Evolutionary conservation across 371 early-diverging fungal genomes (phyloP).

Genomic region (Mortierella sp.): DNA sequence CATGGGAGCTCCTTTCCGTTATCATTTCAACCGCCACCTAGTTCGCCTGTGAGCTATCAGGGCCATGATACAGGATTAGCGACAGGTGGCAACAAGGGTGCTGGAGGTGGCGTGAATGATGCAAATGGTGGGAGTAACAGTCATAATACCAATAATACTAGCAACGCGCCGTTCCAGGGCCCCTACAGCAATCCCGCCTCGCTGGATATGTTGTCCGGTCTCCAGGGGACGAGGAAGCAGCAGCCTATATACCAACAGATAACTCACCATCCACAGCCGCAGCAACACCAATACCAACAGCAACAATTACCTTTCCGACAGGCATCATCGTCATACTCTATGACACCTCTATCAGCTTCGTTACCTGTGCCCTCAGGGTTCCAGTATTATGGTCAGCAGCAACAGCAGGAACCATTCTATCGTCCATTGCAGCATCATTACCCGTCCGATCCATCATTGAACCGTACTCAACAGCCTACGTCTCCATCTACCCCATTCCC

Average conservation of each 20-base stretch:
- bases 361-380: conserved; percentile 10
- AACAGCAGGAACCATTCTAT: conserved; percentile 1
- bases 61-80: conserved; percentile 10
- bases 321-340: neutral
- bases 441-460: neutral
- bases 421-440: conserved; percentile 2
- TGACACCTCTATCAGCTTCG: conserved; percentile 13
- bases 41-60: conserved; percentile 25
- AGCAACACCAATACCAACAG: conserved; percentile 1
- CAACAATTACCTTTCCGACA: neutral
- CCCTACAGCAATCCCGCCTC: conserved; percentile 1
- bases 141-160: neutral
- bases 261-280: conserved; percentile 6
- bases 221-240: conserved; percentile 5
- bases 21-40: conserved; percentile 26
- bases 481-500: conserved; percentile 10
- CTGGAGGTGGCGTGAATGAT: neutral
- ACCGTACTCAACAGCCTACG: neutral
- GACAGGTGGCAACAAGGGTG: neutral
- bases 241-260: neutral
- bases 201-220: conserved; percentile 3
- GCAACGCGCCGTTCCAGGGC: conserved; percentile 10
- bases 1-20: conserved; percentile 18
- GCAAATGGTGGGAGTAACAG: no score
- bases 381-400: conserved; percentile 5